Base-by-base conservation (phyloP, 2,329 filamentous ascomycete species). In the Fusarium sp. region DNA sequence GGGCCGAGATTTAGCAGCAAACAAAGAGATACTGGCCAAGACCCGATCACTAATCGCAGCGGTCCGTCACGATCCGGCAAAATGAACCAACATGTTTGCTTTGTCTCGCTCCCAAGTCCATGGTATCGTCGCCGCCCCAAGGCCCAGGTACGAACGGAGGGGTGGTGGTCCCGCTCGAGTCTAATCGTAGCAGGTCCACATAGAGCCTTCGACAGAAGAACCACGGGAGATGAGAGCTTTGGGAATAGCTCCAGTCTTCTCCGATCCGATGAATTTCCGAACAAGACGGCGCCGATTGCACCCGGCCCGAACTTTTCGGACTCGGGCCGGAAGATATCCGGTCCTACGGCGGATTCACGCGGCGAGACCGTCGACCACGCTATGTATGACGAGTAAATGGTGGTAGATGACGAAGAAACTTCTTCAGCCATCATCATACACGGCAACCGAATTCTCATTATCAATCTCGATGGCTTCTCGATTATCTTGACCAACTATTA, bases 1-100 rank as follows among this genome's bases (percentile, higher is more conserved):
- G 45, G 70, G 60, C 70, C 71, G 58, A 67, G 57, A 71, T 44
- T 74, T 73, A 48, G 56, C 24, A 59, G 41, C 39, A 41, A 74
- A 41, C 41, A 57, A 70, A 74, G 58, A 53, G 45, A 59, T 56
- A 45, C 50, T 44, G 63, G 47, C 69, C 58, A 63, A 24, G 8
- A 39, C 47, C 47, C 20, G 56, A 50, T 41, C 51, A 45, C 51
- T 47, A 74, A 53, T 47, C 41, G 15, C 9, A 30, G 55, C 57
- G 70, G 47, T 45, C 62, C 66, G 62, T 50, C 39, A 22, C 24
- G 50, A 56, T 56, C 63, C 39, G 41, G 44, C 28, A 32, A 41
- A 41, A 28, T 32, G 44, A 54, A 44, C 66, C 70, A 74, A 45
- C 48, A 63, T 22, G 38, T 71, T 60, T 53, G 36, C 48, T 71